Conservation (phyloP, 2,329 filamentous ascomycete genomes). For the Colletotrichum scovillei region DNA sequence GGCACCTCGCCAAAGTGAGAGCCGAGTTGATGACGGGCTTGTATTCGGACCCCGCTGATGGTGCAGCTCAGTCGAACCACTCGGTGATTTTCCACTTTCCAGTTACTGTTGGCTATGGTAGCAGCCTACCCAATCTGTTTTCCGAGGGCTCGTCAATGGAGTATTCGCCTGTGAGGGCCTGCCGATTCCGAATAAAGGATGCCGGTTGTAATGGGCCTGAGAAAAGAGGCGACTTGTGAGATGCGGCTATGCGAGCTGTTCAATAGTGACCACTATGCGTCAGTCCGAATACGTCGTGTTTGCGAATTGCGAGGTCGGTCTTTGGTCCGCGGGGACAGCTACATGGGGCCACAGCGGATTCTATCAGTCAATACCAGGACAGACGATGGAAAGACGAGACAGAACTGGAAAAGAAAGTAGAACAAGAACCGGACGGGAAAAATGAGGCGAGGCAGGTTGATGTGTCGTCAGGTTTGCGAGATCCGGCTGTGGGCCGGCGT, state of each 20-base stretch:
- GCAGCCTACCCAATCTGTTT: background rate
- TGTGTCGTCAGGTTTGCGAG: constrained; percentile 13
- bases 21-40: background rate
- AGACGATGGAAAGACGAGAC: background rate
- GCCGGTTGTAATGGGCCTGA: constrained; percentile 1
- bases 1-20: constrained; percentile 21
- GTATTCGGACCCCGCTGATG: background rate
- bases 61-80: constrained; percentile 16
- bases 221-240: background rate
- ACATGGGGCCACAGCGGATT: constrained; percentile 7
- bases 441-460: constrained; percentile 11
- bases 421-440: background rate
- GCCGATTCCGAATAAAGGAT: background rate
- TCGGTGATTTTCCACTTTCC: constrained; percentile 19
- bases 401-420: background rate
- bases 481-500: constrained; percentile 3
- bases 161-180: constrained; percentile 2
- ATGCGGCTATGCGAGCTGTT: background rate
- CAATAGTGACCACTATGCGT: constrained; percentile 11
- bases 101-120: background rate
- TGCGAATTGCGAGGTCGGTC: background rate
- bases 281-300: constrained; percentile 14
- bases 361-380: background rate
- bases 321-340: constrained; percentile 17
- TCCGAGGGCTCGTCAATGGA: background rate